Base-by-base conservation (phyloP, 345 rosid species). In the Citrus hindsii region DNA sequence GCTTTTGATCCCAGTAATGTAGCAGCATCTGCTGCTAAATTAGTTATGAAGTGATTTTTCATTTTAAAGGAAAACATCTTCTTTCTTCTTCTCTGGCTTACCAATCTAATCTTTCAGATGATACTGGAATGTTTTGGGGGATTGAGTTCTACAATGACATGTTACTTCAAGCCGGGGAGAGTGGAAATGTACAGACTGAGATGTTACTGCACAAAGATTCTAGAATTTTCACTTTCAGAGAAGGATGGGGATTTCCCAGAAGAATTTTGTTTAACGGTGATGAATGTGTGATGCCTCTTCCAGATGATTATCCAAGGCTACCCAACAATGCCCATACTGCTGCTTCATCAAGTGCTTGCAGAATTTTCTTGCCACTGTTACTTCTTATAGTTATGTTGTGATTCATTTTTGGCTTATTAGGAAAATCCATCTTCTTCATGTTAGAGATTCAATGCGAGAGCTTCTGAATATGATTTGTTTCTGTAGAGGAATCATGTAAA, bases 211-310 rank as follows among this genome's bases (percentile, higher is more conserved):
- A 40, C 58, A 95, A 95, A 78, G 94, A 95, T 42, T 37, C 82
- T 3, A 88, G 67, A 10, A 38, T 61, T 7, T 93, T 93, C 77
- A 92, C 87, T 46, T 90, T 95, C 64, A 76, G 85, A 55, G 89
- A 86, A 82, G 99, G 98, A 25, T 95, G 99, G 98, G 92, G 86
- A 55, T 93, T 95, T 19, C 99, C 98, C 0, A 84, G 95, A 79
- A 92, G 92, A 71, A 85, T 93, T 71, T 76, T 87, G 51, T 95
- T 93, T 64, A 88, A 95, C 72, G 98, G 98, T 2, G 97, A 93
- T 84, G 93, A 92, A 69, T 95, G 98, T 76, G 96, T 93, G 6
- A 92, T 95, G 98, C 98, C 98, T 8, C 85, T 82, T 33, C 97
- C 95, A 0, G 97, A 91, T 75, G 83, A 88, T 19, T 95, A 86